Evolutionary conservation across 2,329 filamentous ascomycete genomes (phyloP), one percentile per base, ranked within the genome.

Genomic region (Macrophomina tecta): DNA sequence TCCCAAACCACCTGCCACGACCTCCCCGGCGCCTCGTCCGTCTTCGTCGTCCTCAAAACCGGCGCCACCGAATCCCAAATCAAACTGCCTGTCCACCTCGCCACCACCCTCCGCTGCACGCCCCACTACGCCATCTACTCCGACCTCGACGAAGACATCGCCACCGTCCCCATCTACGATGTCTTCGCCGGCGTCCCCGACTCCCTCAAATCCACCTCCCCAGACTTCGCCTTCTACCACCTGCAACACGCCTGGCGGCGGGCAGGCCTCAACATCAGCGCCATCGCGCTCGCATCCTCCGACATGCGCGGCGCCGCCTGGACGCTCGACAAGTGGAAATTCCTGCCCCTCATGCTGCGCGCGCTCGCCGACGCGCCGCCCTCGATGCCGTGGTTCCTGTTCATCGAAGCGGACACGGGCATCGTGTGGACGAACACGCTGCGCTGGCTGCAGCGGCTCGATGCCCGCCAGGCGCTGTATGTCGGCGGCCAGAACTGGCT

Each of bases 321-420:
- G 74, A 69, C 69, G 5, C 67, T 81, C 68, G 74, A 79, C 68
- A 80, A 78, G 60, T 80, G 77, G 73, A 80, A 79, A 68, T 73
- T 77, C 28, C 68, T 81, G 18, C 77, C 77, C 34, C 73, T 78
- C 60, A 70, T 80, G 69, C 70, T 76, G 18, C 69, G 73, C 28
- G 73, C 78, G 3, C 76, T 76, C 67, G 72, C 77, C 7, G 72
- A 78, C 53, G 71, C 75, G 38, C 82, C 82, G 1, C 70, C 75
- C 36, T 82, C 82, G 2, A 81, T 82, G 55, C 84, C 84, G 64
- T 89, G 86, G 86, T 89, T 82, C 68, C 77, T 87, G 66, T 88
- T 89, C 72, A 82, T 87, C 58, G 86, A 88, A 69, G 82, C 84
- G 0, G 86, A 89, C 71, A 87, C 85, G 0, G 87, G 85, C 69